phyloP scores from a whole-genome alignment of 192 early-diverging fungal genomes.

The Coemansia sp. region DNA sequence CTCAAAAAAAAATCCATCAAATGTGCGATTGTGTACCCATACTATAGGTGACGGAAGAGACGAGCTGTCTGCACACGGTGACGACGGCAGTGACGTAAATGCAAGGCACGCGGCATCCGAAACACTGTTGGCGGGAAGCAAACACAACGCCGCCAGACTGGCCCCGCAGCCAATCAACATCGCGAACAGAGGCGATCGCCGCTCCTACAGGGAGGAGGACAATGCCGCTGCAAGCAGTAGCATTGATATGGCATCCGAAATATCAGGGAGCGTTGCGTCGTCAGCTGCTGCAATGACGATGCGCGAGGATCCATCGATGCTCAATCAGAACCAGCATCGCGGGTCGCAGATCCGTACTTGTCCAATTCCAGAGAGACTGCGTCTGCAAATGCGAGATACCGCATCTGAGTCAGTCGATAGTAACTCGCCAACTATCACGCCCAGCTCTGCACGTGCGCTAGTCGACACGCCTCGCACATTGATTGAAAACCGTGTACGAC shows the following conservation, averaged over 20 bases:
- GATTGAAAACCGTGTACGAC: slow-evolving; percentile 13
- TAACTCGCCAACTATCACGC: slow-evolving; percentile 12
- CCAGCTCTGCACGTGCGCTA: slow-evolving; percentile 17
- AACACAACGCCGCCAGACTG: background rate
- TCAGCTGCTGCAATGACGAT: too few species aligned
- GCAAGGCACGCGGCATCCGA: background rate
- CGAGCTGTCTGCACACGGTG: too few species aligned
- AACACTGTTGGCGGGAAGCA: background rate
- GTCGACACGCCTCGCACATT: slow-evolving; percentile 19
- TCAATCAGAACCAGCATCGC: background rate
- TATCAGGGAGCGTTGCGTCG: slow-evolving; percentile 2
- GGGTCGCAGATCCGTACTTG: slow-evolving; percentile 44
- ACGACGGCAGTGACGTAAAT: background rate
- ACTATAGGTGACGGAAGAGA: too few species aligned
- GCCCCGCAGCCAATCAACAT: slow-evolving; percentile 16
- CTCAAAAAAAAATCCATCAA: too few species aligned
- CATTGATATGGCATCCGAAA: background rate
- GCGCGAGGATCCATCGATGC: background rate
- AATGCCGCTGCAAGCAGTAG: background rate
- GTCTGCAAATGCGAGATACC: slow-evolving; percentile 20
- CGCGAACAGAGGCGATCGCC: slow-evolving; percentile 2
- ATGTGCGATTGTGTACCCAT: too few species aligned
- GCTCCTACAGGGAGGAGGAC: background rate
- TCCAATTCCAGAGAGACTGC: slow-evolving; percentile 42
- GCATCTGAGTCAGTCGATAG: slow-evolving; percentile 4